Evolutionary conservation across 148 eudicot genomes (phyloP).

Genomic region (Fallopia convolvulus): DNA sequence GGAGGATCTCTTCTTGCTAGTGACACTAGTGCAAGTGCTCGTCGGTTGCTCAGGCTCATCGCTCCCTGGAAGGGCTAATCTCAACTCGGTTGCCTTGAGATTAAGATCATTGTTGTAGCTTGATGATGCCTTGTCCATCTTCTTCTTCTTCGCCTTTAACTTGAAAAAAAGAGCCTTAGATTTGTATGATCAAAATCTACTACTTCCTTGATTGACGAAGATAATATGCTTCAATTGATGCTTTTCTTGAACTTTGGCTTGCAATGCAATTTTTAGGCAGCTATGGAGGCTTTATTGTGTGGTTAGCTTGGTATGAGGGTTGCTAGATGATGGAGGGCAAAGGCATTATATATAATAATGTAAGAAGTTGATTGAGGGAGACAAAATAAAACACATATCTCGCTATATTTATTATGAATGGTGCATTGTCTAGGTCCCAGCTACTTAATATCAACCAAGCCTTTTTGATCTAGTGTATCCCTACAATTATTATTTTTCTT

Average conservation of each 20-base stretch:
- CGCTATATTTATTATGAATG: not conserved
- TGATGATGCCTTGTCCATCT: not conserved
- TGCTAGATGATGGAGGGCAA: not conserved
- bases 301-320: not conserved
- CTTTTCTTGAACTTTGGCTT: not conserved
- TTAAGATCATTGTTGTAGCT: slow-evolving; percentile 13
- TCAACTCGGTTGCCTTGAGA: slow-evolving; percentile 58
- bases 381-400: slow-evolving; percentile 4
- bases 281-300: not conserved
- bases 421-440: not conserved
- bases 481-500: too few relatives aligned
- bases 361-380: not conserved
- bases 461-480: not conserved
- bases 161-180: not conserved
- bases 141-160: not conserved
- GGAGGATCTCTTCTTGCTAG: slow-evolving; percentile 39
- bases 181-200: too few relatives aligned
- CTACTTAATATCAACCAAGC: not conserved
- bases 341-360: not conserved
- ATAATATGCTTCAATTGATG: too few relatives aligned
- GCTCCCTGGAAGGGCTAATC: slow-evolving; percentile 58
- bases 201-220: too few relatives aligned
- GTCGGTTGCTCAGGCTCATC: slow-evolving; percentile 15
- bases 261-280: not conserved
- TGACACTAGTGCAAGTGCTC: not conserved